phyloP scores from a whole-genome alignment of 257 asterid genomes.

The Ophiorrhiza pumila region DNA sequence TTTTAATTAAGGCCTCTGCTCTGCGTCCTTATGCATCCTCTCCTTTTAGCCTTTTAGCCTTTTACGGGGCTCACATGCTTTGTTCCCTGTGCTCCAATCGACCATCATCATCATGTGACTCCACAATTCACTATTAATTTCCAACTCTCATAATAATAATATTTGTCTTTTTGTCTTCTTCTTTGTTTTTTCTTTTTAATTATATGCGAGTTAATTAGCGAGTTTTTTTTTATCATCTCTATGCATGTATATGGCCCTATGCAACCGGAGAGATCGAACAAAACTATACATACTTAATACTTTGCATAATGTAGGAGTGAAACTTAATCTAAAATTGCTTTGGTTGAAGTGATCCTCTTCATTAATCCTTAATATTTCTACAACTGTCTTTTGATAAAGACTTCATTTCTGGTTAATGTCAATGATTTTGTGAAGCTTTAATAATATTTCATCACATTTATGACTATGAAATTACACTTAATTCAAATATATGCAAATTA shows the following conservation, averaged over 20 bases:
- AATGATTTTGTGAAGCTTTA: too few species aligned
- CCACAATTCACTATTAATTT: not conserved
- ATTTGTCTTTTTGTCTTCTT: not conserved
- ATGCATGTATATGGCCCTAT: too few species aligned
- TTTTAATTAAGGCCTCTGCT: too few species aligned
- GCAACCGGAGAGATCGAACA: too few species aligned
- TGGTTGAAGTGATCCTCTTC: not conserved
- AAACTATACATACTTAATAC: too few species aligned
- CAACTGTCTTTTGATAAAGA: not conserved
- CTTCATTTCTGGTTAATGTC: not conserved
- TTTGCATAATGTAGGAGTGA: too few species aligned
- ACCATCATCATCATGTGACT: not conserved
- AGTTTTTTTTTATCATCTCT: too few species aligned
- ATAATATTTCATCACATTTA: too few species aligned
- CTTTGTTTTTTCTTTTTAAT: not conserved
- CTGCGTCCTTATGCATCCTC: not conserved
- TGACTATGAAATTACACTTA: too few species aligned
- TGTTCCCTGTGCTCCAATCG: constrained; percentile 2
- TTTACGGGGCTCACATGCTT: not conserved
- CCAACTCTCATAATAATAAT: not conserved
- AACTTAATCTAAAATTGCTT: not conserved
- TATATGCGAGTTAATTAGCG: too few species aligned
- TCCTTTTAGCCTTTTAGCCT: too few species aligned
- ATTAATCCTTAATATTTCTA: not conserved
- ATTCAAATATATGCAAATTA: too few species aligned